Base-by-base conservation (phyloP, 495 filamentous ascomycete genomes). In the Hapsidospora chrysogenum region DNA sequence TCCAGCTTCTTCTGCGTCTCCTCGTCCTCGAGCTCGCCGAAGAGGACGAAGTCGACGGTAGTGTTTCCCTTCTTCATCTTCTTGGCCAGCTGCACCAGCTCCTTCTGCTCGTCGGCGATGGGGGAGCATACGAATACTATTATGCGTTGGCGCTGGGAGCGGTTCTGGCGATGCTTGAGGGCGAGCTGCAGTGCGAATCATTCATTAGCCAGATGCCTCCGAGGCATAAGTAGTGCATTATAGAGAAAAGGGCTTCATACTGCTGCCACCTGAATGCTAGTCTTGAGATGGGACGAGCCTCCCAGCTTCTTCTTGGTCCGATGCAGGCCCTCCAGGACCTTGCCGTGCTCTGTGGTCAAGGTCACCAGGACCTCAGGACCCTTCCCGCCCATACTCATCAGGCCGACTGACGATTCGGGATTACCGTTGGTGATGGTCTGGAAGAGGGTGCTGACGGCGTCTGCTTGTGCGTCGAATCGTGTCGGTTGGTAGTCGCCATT, bases 331-430 rank as follows among this genome's bases (percentile, higher is more conserved):
- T 89, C 81, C 42, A 95, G 64, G 41, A 99, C 84, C 58, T 92
- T 86, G 49, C 89, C 92, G 46, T 87, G 80, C 52, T 96, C 87
- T 30, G 82, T 80, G 32, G 89, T 96, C 54, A 96, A 68, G 15
- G 92, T 99, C 17, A 89, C 87, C 26, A 96, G 69, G 38, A 96
- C 85, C 60, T 99, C 92, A 28, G 89, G 89, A 9, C 85, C 85
- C 49, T 86, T 87, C 46, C 89, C 89, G 39, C 83, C 89, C 86
- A 96, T 95, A 56, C 82, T 94, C 85, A 99, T 93, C 33, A 99
- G 67, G 40, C 89, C 89, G 36, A 96, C 92, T 16, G 85, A 87
- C 9, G 85, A 94, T 60, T 99, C 89, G 16, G 89, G 80, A 57
- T 99, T 92, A 54, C 72, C 80, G 60, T 84, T 75, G 43, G 86